phyloP scores from a whole-genome alignment of 148 eudicot genomes.

The Vaccinium vitisidaea region DNA sequence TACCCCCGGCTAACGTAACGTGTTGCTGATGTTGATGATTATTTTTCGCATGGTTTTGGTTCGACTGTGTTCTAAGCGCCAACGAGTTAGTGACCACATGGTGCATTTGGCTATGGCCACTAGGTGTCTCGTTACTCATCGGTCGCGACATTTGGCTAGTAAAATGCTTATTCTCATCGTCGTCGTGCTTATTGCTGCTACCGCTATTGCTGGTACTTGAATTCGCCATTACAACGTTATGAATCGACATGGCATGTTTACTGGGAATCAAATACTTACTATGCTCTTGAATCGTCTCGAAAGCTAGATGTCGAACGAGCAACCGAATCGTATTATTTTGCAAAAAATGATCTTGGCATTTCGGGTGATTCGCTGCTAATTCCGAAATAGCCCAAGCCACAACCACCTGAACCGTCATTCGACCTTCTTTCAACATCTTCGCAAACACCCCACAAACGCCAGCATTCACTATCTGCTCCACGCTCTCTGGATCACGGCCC shows the following conservation, averaged over 20 bases:
- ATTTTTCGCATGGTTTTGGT: neutral
- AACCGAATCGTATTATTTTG: conserved; percentile 68
- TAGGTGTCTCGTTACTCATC: neutral
- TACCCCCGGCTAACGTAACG: conserved; percentile 39
- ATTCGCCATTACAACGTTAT: conserved; percentile 49
- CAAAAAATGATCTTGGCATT: conserved; percentile 80
- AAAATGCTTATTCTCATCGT: conserved; percentile 22
- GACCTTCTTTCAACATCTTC: conserved; percentile 77
- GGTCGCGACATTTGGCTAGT: conserved; percentile 22
- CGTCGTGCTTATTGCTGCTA: conserved; percentile 14
- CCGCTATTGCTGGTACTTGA: conserved; percentile 8
- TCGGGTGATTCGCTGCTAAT: conserved; percentile 59
- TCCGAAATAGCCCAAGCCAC: conserved; percentile 91
- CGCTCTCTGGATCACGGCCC: conserved; percentile 73
- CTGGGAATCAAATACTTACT: conserved; percentile 64
- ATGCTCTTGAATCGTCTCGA: conserved; percentile 83
- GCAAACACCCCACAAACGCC: conserved; percentile 73
- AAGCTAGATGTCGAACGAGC: conserved; percentile 75
- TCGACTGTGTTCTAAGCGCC: conserved; percentile 23
- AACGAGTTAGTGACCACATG: conserved; percentile 36
- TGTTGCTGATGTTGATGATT: conserved; percentile 16
- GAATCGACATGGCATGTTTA: conserved; percentile 46
- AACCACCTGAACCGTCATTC: conserved; percentile 70
- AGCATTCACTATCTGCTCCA: conserved; percentile 66
- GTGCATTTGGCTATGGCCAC: conserved; percentile 25